Evolutionary conservation across 345 rosid genomes (phyloP).

Genomic region (Eucalyptus tenuipes): DNA sequence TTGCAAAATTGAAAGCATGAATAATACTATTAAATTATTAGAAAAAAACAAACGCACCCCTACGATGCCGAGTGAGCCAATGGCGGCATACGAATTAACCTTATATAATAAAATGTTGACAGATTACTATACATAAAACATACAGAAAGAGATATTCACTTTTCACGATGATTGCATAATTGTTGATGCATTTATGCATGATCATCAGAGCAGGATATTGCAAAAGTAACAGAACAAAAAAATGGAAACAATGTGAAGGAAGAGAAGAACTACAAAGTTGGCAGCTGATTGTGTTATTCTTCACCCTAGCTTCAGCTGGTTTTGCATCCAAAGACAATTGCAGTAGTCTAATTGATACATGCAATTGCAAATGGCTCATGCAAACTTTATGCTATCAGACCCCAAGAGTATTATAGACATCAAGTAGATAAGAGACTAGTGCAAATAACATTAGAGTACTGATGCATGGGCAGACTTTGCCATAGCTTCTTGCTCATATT

Average conservation of each 20-base stretch:
- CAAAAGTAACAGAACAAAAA: neutral
- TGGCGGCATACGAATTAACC: neutral
- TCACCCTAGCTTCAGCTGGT: neutral
- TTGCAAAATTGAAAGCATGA: neutral
- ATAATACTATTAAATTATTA: neutral
- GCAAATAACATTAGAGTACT: neutral
- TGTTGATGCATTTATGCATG: neutral
- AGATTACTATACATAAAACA: neutral
- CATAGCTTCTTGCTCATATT: neutral
- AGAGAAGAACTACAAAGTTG: neutral
- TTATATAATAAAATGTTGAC: neutral
- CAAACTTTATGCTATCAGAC: neutral
- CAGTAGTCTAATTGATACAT: neutral
- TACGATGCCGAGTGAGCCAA: neutral
- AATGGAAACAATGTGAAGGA: neutral
- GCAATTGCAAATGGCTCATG: neutral
- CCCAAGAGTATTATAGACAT: neutral
- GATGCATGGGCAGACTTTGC: neutral
- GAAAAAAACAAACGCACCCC: neutral
- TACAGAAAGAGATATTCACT: neutral
- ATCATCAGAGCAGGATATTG: neutral
- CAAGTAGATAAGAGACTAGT: neutral
- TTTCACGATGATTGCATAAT: neutral
- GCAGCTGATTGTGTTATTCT: neutral
- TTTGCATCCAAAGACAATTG: neutral